These are phyloP conservation scores for Malus domestica DNA, from an alignment of 306 rosid species.

Conservation along the genomic window ASM211411v1 NC_041792.1:21159407-21159906, in stretches of 20 bases:
- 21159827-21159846: too few species aligned
- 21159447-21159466: neutral
- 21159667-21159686: neutral
- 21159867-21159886: too few species aligned
- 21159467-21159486: slow-evolving; percentile 56
- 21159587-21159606: slow-evolving; percentile 72
- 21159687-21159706: neutral
- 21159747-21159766: neutral
- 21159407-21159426: neutral
- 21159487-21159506: slow-evolving; percentile 83
- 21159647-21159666: slow-evolving; percentile 4
- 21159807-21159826: neutral
- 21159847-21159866: too few species aligned
- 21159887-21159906: too few species aligned
- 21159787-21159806: neutral
- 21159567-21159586: slow-evolving; percentile 77
- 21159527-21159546: slow-evolving; percentile 49
- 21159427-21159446: neutral
- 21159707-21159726: neutral
- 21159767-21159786: neutral
- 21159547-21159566: slow-evolving; percentile 45
- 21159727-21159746: neutral
- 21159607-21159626: slow-evolving; percentile 70
- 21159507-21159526: slow-evolving; percentile 71
- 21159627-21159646: slow-evolving; percentile 63